Conservation (phyloP, 805 yeast species). For the Ogataea polymorpha region DNA sequence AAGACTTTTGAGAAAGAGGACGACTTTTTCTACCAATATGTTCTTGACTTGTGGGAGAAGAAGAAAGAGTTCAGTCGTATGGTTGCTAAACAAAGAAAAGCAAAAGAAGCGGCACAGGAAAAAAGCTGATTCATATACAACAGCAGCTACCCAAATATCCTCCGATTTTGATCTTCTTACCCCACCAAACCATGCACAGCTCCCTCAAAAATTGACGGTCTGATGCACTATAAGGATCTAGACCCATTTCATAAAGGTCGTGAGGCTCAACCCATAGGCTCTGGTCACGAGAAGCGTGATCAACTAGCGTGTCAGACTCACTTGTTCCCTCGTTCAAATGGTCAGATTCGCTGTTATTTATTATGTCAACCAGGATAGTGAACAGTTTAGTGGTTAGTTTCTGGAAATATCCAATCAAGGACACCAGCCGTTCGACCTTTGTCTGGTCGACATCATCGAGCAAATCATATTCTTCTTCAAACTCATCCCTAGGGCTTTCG, state of each 20-base stretch:
- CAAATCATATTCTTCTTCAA: constrained; percentile 34
- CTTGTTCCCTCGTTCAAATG: constrained; percentile 11
- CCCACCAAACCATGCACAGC: constrained; percentile 48
- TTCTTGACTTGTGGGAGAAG: constrained; percentile 33
- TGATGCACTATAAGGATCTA: constrained; percentile 47
- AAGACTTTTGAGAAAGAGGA: constrained; percentile 33
- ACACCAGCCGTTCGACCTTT: constrained; percentile 25
- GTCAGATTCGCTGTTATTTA: constrained; percentile 32
- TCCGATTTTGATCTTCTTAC: constrained; percentile 39
- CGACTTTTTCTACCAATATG: constrained; percentile 33
- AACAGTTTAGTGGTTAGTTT: constrained; percentile 44
- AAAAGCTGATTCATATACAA: constrained; percentile 24
- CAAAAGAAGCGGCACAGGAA: constrained; percentile 3
- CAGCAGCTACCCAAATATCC: constrained; percentile 34
- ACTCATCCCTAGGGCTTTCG: constrained; percentile 37
- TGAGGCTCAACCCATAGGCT: constrained; percentile 36
- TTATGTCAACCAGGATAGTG: constrained; percentile 35
- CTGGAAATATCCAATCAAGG: constrained; percentile 51
- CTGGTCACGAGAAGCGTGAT: constrained; percentile 4
- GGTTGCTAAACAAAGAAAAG: constrained; percentile 8
- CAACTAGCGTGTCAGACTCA: constrained; percentile 12
- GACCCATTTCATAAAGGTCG: constrained; percentile 55
- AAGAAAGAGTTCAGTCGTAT: constrained; percentile 31
- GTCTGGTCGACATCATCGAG: constrained; percentile 24
- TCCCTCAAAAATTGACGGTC: constrained; percentile 45